These are phyloP conservation scores for Phytopythium kandeliae DNA, from an alignment of 352 stramenopile genomes.

Conservation along the genomic window DNA sequence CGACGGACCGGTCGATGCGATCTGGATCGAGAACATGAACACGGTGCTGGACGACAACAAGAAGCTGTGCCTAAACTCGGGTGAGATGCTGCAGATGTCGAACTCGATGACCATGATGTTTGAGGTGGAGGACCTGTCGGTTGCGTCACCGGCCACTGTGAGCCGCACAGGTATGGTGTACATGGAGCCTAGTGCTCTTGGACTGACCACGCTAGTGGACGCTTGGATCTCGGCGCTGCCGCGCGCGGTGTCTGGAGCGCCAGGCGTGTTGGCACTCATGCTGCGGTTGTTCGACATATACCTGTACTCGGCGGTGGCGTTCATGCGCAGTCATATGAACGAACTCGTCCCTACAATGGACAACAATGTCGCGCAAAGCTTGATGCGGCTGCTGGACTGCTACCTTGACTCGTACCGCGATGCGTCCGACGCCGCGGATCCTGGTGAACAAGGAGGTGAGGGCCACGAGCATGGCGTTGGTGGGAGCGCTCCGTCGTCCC, in stretches of 20 bases:
- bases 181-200: constrained; percentile 92
- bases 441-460: not conserved
- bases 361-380: constrained; percentile 88
- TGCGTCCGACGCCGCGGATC: constrained; percentile 18
- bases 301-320: constrained; percentile 80
- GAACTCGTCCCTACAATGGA: constrained; percentile 92
- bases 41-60: constrained; percentile 96
- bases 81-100: constrained; percentile 93
- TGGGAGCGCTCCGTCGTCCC: not conserved
- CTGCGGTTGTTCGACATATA: constrained; percentile 89
- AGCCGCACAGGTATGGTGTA: constrained; percentile 95
- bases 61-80: constrained; percentile 92
- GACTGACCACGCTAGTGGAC: constrained; percentile 82
- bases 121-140: constrained; percentile 92
- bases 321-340: constrained; percentile 80
- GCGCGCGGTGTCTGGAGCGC: constrained; percentile 13
- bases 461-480: not conserved
- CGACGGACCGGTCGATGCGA: constrained; percentile 92
- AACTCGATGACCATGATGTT: constrained; percentile 98
- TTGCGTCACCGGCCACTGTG: constrained; percentile 92
- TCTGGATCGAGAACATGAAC: constrained; percentile 99
- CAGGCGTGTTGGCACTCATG: constrained; percentile 34
- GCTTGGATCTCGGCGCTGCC: constrained; percentile 77
- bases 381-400: constrained; percentile 93
- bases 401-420: constrained; percentile 70